Base-by-base conservation (phyloP, 306 rosid genomes). In the Fagus crenata region DNA sequence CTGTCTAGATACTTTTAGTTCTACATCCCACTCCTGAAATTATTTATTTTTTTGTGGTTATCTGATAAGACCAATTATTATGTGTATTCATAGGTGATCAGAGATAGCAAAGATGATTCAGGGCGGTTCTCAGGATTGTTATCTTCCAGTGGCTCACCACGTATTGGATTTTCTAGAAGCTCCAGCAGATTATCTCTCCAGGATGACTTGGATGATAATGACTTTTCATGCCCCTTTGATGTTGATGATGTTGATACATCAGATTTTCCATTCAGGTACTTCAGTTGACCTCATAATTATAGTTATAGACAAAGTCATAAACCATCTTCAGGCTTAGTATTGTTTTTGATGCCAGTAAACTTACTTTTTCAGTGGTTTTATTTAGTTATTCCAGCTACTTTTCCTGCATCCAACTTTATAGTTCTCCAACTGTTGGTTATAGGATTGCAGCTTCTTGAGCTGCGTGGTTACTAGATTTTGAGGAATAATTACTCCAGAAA, bases 121-220 rank as follows among this genome's bases (percentile, higher is more conserved):
- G 96, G 97, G 74, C 73, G 96, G 76, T 90, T 90, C 87, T 92
- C 97, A 67, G 96, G 89, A 78, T 86, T 88, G 87, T 79, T 90
- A 77, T 92, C 96, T 71, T 92, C 97, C 14, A 90, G 96, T 83
- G 96, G 85, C 86, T 92, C 97, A 51, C 97, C 93, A 40, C 86
- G 90, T 17, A 53, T 92, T 81, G 97, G 97, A 78, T 87, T 87
- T 85, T 92, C 97, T 63, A 85, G 92, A 84, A 87, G 92, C 86
- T 92, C 97, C 8, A 90, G 97, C 77, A 89, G 86, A 86, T 81
- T 90, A 79, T 92, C 97, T 69, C 90, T 90, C 82, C 97, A 92
- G 74, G 96, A 92, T 81, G 96, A 92, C 86, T 74, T 90, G 81
- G 93, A 92, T 58, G 92, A 86, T 81, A 80, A 88, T 53, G 96